A percentile compares a stretch with the other conserved stretches of the same genome.
Evolutionary conservation across 2,329 filamentous ascomycete species (phyloP).

Genomic region (Sporothrix sp.): DNA sequence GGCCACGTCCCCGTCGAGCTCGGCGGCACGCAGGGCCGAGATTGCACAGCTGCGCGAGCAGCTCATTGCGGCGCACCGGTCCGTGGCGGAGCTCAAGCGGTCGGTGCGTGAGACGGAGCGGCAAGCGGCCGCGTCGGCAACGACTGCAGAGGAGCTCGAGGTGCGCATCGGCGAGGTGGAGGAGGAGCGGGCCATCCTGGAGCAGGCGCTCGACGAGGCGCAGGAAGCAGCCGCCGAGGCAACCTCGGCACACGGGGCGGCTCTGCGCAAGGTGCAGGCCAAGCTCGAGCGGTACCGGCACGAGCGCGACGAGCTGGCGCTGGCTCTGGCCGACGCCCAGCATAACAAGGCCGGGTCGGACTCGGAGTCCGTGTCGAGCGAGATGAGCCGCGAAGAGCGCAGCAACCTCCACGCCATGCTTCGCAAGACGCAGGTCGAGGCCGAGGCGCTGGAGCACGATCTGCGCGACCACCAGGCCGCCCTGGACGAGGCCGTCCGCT

Average conservation of each 20-base stretch:
- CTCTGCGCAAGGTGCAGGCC: conserved; percentile 34
- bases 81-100: conserved; percentile 44
- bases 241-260: conserved; percentile 33
- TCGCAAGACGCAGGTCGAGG: conserved; percentile 52
- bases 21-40: conserved; percentile 41
- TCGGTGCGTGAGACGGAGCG: conserved; percentile 43
- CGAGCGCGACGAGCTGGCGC: conserved; percentile 34
- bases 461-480: conserved; percentile 59
- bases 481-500: conserved; percentile 45
- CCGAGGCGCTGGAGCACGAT: conserved; percentile 62
- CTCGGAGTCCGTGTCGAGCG: conserved; percentile 20
- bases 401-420: conserved; percentile 51
- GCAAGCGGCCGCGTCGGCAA: conserved; percentile 30
- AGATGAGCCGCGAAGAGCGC: conserved; percentile 43
- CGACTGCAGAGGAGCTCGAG: conserved; percentile 36
- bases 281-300: conserved; percentile 43
- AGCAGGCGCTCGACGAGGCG: conserved; percentile 48
- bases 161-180: conserved; percentile 46
- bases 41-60: conserved; percentile 50
- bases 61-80: conserved; percentile 49
- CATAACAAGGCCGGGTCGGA: conserved; percentile 16
- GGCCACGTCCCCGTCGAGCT: background rate
- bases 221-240: conserved; percentile 42
- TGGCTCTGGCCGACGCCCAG: conserved; percentile 25
- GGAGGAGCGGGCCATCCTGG: conserved; percentile 48